phyloP scores from a whole-genome alignment of 108 stramenopile species.

The Cylindrotheca closterium region DNA sequence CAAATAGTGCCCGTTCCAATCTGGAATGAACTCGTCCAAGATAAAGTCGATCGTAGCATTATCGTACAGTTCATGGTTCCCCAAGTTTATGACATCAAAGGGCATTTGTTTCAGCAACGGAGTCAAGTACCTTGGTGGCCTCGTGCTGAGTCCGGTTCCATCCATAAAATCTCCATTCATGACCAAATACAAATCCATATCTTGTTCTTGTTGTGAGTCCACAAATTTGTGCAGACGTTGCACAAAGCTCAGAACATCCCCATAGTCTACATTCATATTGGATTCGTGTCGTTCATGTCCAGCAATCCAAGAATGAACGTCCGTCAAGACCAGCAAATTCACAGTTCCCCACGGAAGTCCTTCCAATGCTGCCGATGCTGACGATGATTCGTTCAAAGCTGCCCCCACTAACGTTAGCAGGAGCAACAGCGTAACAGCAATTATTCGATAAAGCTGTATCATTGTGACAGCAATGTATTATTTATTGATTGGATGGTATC shows the following conservation, averaged over 20 bases:
- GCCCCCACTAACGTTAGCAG: too few relatives aligned
- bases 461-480: too few relatives aligned
- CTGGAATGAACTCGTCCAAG: conserved; percentile 36
- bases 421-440: too few relatives aligned
- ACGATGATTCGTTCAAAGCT: too few relatives aligned
- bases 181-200: conserved; percentile 54
- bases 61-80: conserved; percentile 74
- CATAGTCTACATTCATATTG: conserved; percentile 65
- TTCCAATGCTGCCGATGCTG: not conserved
- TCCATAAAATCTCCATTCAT: conserved; percentile 86
- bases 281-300: conserved; percentile 48
- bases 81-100: conserved; percentile 62
- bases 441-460: too few relatives aligned
- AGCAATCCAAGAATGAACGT: conserved; percentile 80
- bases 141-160: conserved; percentile 61
- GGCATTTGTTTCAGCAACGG: conserved; percentile 76
- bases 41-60: conserved; percentile 30
- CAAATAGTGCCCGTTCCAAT: conserved; percentile 61
- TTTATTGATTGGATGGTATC: too few relatives aligned
- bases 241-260: conserved; percentile 60
- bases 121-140: conserved; percentile 47
- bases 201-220: conserved; percentile 2
- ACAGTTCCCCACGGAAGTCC: conserved; percentile 33
- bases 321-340: conserved; percentile 73
- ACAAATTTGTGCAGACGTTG: conserved; percentile 22